Base-by-base conservation (phyloP, 1,284 basidiomycete species). In the Irpex sp. region DNA sequence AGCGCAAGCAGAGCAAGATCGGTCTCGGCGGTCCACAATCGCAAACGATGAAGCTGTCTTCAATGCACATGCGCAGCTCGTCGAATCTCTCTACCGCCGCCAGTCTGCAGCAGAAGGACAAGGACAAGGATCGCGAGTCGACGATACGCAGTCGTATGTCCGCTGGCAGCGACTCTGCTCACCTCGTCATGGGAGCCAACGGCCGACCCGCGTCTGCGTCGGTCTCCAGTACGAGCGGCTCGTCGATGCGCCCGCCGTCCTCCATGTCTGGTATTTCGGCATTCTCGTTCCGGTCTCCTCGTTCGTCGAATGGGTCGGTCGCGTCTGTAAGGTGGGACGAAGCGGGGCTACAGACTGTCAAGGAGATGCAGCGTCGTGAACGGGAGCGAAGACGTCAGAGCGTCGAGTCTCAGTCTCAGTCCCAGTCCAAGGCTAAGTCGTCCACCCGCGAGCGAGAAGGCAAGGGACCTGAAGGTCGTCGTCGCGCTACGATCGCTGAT, bases 251-350 rank as follows among this genome's bases (percentile, higher is more conserved):
- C 0, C 88, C 88, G 1, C 67, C 81, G 51, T 89, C 86, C 0
- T 78, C 80, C 0, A 77, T 80, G 0, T 88, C 86, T 0, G 79
- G 78, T 13, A 70, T 72, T 31, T 86, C 83, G 4, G 66, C 64
- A 15, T 69, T 70, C 64, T 69, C 70, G 9, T 65, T 62, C 1
- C 70, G 71, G 8, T 70, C 69, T 1, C 63, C 67, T 49, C 74
- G 83, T 15, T 83, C 82, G 3, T 81, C 81, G 0, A 79, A 79
- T n/a, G 81, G 79, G 64, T 80, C 81, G 15, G 77, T 72, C 8
- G 80, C 77, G 15, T 78, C 78, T 47, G 81, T 90, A 5, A 75
- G 78, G 55, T 90, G 89, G 89, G 87, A 89, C 65, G 90, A 90
- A 68, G 81, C 79, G 1, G 81, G 82, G 0, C 66, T 89, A 53